Evolutionary conservation across 495 filamentous ascomycete species (phyloP), one percentile per base, ranked within the genome.

Genomic region (Neurospora sp.): DNA sequence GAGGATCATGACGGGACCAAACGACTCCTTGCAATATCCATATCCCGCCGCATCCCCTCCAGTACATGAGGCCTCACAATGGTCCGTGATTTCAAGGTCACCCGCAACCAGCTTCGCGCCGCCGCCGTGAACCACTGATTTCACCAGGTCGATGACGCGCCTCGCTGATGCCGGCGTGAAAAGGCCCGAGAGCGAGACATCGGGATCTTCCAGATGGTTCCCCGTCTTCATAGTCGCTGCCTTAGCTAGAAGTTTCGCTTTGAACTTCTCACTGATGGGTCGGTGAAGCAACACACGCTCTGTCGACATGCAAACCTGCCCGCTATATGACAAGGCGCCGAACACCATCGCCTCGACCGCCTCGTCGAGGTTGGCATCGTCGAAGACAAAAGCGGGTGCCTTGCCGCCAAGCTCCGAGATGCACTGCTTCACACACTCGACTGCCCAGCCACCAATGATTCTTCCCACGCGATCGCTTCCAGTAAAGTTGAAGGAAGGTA

Each of bases 61-160:
- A 84, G 75, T 39, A 84, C 73, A n/a, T 81, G 79, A 9, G 78
- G 78, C 31, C 69, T 70, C 45, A 81, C 39, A 43, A 81, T 79
- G 13, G 78, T 79, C 77, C 2, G 75, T 76, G 31, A 74, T 74
- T 17, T 74, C 34, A 37, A 79, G 43, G 59, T 81, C 78, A 10
- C 80, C 79, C n/a, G 70, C 71, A 36, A 82, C 71, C 31, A 82
- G 59, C 38, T 70, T 79, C 9, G 82, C 80, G 54, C 82, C 81
- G 19, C 73, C 72, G 17, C 82, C 79, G 5, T 62, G 24, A 4
- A 90, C 80, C 4, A 90, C 91, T 66, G 87, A 83, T 1, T 82
- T 74, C 31, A 92, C 82, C 1, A 93, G 78, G 15, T 81, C 81
- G 75, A 86, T 82, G 72, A 88, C 88, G 72, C 90, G 90, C 37